Evolutionary conservation across 2,329 filamentous ascomycete species (phyloP), one percentile per base, ranked within the genome.

Genomic region (Aplosporella prunicola): DNA sequence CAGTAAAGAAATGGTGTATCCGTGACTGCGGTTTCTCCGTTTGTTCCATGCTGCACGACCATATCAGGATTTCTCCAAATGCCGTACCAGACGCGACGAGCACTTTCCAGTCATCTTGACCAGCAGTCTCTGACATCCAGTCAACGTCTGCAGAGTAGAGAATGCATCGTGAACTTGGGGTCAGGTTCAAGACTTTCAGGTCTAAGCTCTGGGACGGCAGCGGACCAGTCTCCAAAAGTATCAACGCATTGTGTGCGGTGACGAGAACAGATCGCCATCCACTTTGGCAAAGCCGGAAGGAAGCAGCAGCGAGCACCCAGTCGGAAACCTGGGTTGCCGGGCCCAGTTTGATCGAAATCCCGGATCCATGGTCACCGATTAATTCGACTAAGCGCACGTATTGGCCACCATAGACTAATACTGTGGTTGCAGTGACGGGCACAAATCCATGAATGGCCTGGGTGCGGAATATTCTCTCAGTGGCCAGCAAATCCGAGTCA

Each of bases 51-150:
- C 64, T 61, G 48, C 76, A 87, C 46, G 79, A 83, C 91, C 91
- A 96, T 11, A 93, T 74, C 24, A 95, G 69, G 22, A 98, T 82
- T 57, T 96, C 88, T 3, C 91, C 91, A 60, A 96, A 96, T 1
- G 89, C 87, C 0, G 91, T 96, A 1, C 91, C 91, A 3, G 83
- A 83, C 5, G 86, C 85, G 34, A 95, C 74, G 14, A 95, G 69
- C 30, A 93, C 66, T 35, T 68, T 66, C n/a, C n/a, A n/a, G n/a
- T n/a, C n/a, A n/a, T n/a, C n/a, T n/a, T n/a, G n/a, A n/a, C n/a
- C n/a, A n/a, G n/a, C n/a, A 29, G 67, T 64, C 5, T 58, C 37
- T 5, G 70, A 68, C 6, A 78, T 60, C 71, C 80, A 84, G 25
- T 69, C 62, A 13, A 93, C 59, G 51, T 83, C 76, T 5, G 87